A percentile compares a stretch with the other conserved stretches of the same genome.
phyloP scores from a whole-genome alignment of 2,329 filamentous ascomycete species.

The Chlorencoelia australis region DNA sequence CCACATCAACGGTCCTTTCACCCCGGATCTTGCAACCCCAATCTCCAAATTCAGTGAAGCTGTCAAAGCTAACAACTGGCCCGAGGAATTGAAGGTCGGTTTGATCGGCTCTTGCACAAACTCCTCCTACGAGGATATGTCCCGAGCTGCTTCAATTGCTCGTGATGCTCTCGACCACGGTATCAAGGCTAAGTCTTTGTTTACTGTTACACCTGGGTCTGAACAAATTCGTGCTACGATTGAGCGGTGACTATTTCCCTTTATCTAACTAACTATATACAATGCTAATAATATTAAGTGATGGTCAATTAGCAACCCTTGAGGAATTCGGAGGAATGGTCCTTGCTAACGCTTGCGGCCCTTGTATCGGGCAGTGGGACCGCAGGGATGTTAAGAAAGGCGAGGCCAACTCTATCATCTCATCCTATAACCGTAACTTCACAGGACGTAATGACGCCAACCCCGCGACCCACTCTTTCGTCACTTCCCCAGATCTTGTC shows the following conservation, averaged over 20 bases:
- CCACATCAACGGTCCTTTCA: slow-evolving; percentile 98
- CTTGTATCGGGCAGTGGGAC: slow-evolving; percentile 93
- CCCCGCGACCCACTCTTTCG: slow-evolving; percentile 88
- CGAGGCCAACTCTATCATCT: slow-evolving; percentile 90
- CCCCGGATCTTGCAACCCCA: slow-evolving; percentile 91
- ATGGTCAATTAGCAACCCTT: slow-evolving; percentile 86
- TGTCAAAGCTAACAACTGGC: slow-evolving; percentile 92
- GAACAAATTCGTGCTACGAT: slow-evolving; percentile 96
- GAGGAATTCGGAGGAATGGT: slow-evolving; percentile 94
- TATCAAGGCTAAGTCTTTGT: slow-evolving; percentile 84
- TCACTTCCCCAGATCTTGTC: slow-evolving; percentile 81
- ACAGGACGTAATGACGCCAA: slow-evolving; percentile 96
- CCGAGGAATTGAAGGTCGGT: slow-evolving; percentile 90
- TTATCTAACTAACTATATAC: not conserved
- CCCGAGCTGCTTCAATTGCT: slow-evolving; percentile 81
- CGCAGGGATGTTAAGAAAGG: slow-evolving; percentile 91
- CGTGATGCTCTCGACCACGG: slow-evolving; percentile 86
- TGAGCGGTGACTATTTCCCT: slow-evolving; percentile 25
- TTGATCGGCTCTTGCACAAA: slow-evolving; percentile 99
- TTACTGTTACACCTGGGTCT: slow-evolving; percentile 91
- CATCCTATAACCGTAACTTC: slow-evolving; percentile 99
- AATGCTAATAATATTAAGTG: slow-evolving; percentile 39
- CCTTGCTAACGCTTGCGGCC: slow-evolving; percentile 91
- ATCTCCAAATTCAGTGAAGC: slow-evolving; percentile 96
- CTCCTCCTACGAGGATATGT: slow-evolving; percentile 80